Evolutionary conservation across 2,329 filamentous ascomycete species (phyloP).

Genomic region (Verticillium tricorpus): DNA sequence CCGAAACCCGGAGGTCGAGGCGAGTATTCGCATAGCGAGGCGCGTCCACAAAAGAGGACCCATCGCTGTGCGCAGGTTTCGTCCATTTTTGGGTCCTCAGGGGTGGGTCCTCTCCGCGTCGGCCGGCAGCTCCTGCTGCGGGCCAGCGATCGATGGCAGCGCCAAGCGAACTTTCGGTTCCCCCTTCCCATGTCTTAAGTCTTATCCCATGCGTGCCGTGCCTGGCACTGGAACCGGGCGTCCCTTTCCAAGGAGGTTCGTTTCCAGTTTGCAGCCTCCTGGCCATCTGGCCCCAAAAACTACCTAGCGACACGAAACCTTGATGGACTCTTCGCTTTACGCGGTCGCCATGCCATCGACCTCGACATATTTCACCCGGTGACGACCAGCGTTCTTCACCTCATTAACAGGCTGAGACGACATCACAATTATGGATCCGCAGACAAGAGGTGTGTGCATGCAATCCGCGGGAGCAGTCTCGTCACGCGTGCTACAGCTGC

Average conservation of each 20-base stretch:
- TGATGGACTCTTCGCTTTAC: neutral
- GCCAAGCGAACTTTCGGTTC: neutral
- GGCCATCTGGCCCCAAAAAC: neutral
- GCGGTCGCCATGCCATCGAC: neutral
- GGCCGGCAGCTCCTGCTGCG: neutral
- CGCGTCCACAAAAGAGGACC: neutral
- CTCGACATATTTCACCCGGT: neutral
- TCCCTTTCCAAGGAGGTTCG: neutral
- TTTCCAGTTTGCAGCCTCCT: neutral
- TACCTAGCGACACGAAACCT: neutral
- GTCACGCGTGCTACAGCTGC: neutral
- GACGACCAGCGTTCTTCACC: neutral
- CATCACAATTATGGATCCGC: neutral
- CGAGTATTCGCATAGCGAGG: neutral
- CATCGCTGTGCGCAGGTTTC: neutral
- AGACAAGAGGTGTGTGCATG: neutral
- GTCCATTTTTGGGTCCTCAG: neutral
- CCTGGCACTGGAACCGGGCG: neutral
- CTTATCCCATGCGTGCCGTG: neutral
- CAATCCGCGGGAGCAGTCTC: neutral
- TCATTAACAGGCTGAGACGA: neutral
- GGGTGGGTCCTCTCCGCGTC: neutral
- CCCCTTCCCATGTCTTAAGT: neutral
- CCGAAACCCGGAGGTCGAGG: neutral
- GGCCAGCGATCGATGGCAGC: neutral